Evolutionary conservation across 352 stramenopile genomes (phyloP), one percentile per base, ranked within the genome.

Genomic region (Pseudoperonospora humuli): DNA sequence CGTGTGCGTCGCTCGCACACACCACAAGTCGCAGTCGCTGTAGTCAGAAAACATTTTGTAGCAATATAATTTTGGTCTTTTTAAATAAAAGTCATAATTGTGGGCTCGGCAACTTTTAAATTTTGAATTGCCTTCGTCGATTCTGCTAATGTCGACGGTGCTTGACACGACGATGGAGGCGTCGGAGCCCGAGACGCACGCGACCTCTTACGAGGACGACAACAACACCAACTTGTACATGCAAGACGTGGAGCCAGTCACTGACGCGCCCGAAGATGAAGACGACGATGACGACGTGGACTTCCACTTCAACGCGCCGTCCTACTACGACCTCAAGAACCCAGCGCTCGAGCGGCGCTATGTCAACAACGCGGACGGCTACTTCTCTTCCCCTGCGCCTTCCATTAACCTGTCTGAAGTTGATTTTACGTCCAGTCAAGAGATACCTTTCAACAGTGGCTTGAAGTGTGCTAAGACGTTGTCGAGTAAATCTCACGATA

Each of bases 301-400:
- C 45, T 89, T 92, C 49, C 32, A 61, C 25, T 92, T 92, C 45
- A 69, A 92, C 42, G 80, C 80, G 24, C 80, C 80, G 18, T 66
- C 70, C 26, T 92, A 87, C 53, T 92, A 89, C 67, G 80, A 92
- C 49, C 61, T 92, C 14, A 75, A 75, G 50, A 76, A 89, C 45
- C 75, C 75, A 17, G 58, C 69, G 41, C 57, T 78, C 18, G 80
- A 92, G 59, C 65, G 46, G 29, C 67, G 55, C 43, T 92, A 92
- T 54, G 74, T 92, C 24, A 89, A 89, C 63, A 89, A 92, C 40
- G 76, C 80, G 7, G 80, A 92, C 45, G 80, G 76, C 6, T 92
- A 92, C 50, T 92, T 92, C 34, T 81, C 67, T 15, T 64, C 62
- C 7, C 54, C 54, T 3, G 36, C 39, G 26, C 58, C 51, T 7